These are phyloP conservation scores for Cryptosporidium sp. DNA, from an alignment of 169 alveolate species.

Conservation along the genomic window DNA sequence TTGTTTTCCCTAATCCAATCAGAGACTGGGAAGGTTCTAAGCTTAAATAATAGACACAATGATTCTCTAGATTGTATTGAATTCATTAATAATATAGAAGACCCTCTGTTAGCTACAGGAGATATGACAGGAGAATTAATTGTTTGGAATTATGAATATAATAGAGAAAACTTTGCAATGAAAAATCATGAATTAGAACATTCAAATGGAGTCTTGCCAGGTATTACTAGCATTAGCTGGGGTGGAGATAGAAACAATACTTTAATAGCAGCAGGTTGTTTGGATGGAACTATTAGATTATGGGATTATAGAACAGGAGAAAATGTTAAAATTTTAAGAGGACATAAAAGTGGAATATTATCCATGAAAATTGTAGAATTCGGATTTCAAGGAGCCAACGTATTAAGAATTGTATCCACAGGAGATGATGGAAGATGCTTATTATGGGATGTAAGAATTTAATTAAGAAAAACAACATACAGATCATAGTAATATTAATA, in stretches of 20 bases:
- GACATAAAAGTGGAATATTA: conserved; percentile 68
- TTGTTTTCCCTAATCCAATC: conserved; percentile 48
- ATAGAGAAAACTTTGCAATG: conserved; percentile 18
- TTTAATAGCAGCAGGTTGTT: conserved; percentile 58
- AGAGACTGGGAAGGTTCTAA: conserved; percentile 75
- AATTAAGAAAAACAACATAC: neutral
- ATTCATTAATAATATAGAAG: conserved; percentile 7
- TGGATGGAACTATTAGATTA: conserved; percentile 68
- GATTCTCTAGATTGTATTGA: conserved; percentile 43
- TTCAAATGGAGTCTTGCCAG: conserved; percentile 56
- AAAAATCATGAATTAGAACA: conserved; percentile 46
- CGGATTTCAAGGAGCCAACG: neutral
- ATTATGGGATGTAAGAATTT: conserved; percentile 55
- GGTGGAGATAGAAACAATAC: conserved; percentile 10
- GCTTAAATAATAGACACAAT: conserved; percentile 24
- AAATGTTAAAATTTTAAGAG: conserved; percentile 38
- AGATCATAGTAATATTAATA: neutral
- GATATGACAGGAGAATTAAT: conserved; percentile 60
- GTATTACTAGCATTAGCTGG: conserved; percentile 62
- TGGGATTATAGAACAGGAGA: conserved; percentile 67
- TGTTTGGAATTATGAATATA: conserved; percentile 58
- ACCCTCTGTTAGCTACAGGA: conserved; percentile 61
- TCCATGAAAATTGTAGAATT: conserved; percentile 34
- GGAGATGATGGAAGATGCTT: conserved; percentile 74
- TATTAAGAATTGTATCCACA: conserved; percentile 54